phyloP scores from a whole-genome alignment of 78 protist genomes.

The Dictyostelium firmibasis region DNA sequence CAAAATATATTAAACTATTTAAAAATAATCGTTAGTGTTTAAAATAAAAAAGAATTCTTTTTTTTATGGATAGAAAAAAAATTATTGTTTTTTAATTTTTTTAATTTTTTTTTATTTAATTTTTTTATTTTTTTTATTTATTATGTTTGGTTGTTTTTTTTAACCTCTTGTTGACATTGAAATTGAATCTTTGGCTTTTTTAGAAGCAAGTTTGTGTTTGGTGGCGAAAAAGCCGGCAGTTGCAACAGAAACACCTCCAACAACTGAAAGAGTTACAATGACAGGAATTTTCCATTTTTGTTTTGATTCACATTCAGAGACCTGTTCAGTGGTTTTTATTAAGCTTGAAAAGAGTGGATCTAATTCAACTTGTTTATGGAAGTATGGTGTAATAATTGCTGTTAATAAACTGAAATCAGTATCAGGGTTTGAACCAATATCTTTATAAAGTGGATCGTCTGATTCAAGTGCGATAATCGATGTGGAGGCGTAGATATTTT shows the following conservation, averaged over 20 bases:
- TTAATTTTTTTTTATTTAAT: too few relatives aligned
- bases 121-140: too few relatives aligned
- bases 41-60: too few relatives aligned
- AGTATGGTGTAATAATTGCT: not conserved
- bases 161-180: not conserved
- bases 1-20: not conserved
- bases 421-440: not conserved
- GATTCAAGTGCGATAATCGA: not conserved
- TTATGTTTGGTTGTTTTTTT: too few relatives aligned
- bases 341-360: not conserved
- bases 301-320: not conserved
- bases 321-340: not conserved
- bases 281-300: slow-evolving; percentile 58
- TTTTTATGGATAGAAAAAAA: too few relatives aligned
- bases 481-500: not conserved
- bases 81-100: too few relatives aligned
- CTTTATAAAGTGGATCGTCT: slow-evolving; percentile 16
- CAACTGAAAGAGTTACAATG: not conserved
- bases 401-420: not conserved
- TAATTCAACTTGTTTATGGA: not conserved
- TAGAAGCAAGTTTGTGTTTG: not conserved
- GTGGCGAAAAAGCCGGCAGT: not conserved
- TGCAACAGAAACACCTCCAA: slow-evolving; percentile 19
- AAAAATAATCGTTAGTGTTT: too few relatives aligned
- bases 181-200: not conserved